Base-by-base conservation (phyloP, 805 yeast genomes). In the Komagataella ulmi region DNA sequence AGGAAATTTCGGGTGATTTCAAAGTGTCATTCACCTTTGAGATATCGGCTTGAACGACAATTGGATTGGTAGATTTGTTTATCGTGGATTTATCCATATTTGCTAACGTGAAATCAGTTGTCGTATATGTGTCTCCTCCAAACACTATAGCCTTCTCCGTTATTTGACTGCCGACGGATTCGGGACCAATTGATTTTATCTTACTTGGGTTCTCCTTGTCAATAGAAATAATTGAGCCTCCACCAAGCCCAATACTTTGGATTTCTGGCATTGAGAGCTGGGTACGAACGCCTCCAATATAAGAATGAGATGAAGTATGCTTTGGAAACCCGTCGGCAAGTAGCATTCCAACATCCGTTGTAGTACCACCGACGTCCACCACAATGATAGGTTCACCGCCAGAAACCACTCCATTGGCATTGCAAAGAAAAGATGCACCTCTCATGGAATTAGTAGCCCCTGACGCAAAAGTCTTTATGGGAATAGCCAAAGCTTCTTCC, bases 211-310 rank as follows among this genome's bases (percentile, higher is more conserved):
- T 49, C 2, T 36, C 53, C 5, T 54, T 58, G 4, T 55, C 54
- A 18, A 55, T 61, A 50, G 71, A 58, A 2, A 74, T 74, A 17
- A 71, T 60, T 2, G 78, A 74, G 3, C 79, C 79, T 51, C 79
- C 79, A 49, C 79, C 79, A 2, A 74, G 62, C 2, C 79, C 79
- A 51, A 75, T 70, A 54, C 71, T 65, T 54, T 72, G 75, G 5
- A 72, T 76, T 21, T 73, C 76, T 3, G 78, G 78, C 78, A 73
- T 74, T 8, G 76, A 68, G 52, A 73, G 72, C 57, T 72, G 74
- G 69, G 71, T 73, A 51, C 73, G 59, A 6, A 75, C 79, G 44
- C 78, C 79, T 14, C 77, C 77, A 45, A 74, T 69, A 24, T 56
- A 54, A 2, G 74, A 66, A 56, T 67, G 67, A 3, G 76, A 64